Percentiles rank a stretch among this genome's conserved stretches.
phyloP scores from a whole-genome alignment of 768 basidiomycete genomes.

The Macrolepiota dolichaula region DNA sequence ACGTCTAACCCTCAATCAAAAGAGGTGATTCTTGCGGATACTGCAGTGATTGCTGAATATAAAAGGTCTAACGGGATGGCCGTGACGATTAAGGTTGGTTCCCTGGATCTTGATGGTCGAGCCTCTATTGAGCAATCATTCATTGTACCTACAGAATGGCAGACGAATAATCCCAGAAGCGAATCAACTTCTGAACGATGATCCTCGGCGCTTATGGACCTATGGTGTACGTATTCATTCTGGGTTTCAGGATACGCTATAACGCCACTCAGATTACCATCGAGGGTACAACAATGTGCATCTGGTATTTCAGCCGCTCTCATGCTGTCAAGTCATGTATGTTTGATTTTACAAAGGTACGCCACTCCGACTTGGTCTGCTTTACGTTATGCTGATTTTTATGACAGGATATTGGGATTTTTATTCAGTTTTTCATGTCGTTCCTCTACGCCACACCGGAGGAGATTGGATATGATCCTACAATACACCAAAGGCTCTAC shows the following conservation, averaged over 20 bases:
- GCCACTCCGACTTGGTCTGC: background rate
- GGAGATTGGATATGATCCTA: constrained; percentile 10
- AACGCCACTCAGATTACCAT: constrained; percentile 4
- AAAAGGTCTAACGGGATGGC: background rate
- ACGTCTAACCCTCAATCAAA: background rate
- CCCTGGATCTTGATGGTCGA: background rate
- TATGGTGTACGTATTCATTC: background rate
- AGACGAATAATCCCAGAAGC: background rate
- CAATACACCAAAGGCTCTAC: background rate
- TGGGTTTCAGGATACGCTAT: background rate
- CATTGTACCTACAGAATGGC: background rate
- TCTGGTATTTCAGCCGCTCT: constrained; percentile 11
- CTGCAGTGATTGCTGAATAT: constrained; percentile 15
- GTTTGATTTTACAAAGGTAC: constrained; percentile 4
- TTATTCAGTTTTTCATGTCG: background rate
- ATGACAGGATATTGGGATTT: background rate
- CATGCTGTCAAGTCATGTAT: constrained; percentile 5
- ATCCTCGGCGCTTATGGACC: background rate
- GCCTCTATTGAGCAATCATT: background rate
- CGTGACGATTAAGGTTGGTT: background rate
- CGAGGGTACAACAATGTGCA: background rate
- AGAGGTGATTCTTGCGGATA: background rate
- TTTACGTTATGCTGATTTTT: background rate
- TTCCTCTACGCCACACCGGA: constrained; percentile 3
- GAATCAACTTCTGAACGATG: background rate